Evolutionary conservation across 768 basidiomycete species (phyloP), one percentile per base, ranked within the genome.

Genomic region (Leccinum uliginosum): DNA sequence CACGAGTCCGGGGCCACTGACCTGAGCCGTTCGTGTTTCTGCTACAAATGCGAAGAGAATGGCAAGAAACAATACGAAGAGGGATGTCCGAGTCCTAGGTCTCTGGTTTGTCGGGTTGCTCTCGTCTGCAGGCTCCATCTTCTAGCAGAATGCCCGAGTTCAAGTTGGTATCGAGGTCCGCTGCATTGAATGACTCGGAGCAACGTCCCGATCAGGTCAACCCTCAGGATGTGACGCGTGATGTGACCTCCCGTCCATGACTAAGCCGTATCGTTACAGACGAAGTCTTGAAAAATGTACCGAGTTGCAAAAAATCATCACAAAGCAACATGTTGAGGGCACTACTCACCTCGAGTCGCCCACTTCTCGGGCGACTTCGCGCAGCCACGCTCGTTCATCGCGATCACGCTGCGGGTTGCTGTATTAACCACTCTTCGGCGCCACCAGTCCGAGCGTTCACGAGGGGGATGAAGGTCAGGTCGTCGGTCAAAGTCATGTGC

Each of bases 401-500:
- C 43, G 61, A 73, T 35, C 71, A 68, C 47, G 75, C 73, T 57
- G 67, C 69, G 10, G 66, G 60, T 27, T 70, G 72, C 53, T 60
- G 65, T 43, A 26, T 59, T 24, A 24, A 59, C 9, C 61, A 50
- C 15, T 26, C 51, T 30, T 17, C 56, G 49, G 26, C 43, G 15
- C 48, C 53, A 30, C 56, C 68, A 32, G 63, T 69, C 43, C 78
- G 78, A 10, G 59, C 70, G 7, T 68, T 83, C 21, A 71, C 79
- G n/a, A 75, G 89, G 63, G 93, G 93, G 48, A 95, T 97, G 91
- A 99, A 99, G 78, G 94, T 98, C 57, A 85, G 96, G 60, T 89
- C 91, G 23, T 92, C 92, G 4, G 91, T 98, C 64, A 97, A 95
- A 77, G 75, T 84, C 53, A 90, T 96, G 84, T 99, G 96, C 73